These are phyloP conservation scores for Phytophthora sojae DNA, from an alignment of 352 stramenopile genomes.

Conservation along the genomic window DNA sequence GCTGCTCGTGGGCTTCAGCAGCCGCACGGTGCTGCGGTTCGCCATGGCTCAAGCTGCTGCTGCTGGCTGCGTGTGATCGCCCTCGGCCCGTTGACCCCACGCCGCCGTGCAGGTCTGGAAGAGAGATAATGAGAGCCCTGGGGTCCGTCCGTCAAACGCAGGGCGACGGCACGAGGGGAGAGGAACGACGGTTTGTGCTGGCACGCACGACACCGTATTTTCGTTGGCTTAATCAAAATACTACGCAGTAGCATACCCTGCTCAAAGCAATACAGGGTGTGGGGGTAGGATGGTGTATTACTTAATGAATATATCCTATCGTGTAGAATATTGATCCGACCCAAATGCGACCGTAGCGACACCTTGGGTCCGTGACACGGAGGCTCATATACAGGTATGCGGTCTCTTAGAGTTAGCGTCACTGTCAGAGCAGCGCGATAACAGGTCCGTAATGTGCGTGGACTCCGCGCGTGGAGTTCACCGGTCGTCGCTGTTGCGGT, in stretches of 20 bases:
- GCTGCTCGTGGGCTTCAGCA: slow-evolving; percentile 43
- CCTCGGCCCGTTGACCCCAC: no score
- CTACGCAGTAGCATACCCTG: no score
- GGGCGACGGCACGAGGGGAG: slow-evolving; percentile 10
- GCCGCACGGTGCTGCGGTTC: slow-evolving; percentile 26
- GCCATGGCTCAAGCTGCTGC: slow-evolving; percentile 10
- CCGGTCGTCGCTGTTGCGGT: slow-evolving; percentile 6
- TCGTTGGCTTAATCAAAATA: no score
- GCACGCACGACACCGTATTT: slow-evolving; percentile 7
- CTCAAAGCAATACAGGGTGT: no score
- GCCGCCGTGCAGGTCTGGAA: not conserved
- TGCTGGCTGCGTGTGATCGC: not conserved
- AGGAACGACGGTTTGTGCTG: slow-evolving; percentile 21
- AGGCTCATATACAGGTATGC: no score
- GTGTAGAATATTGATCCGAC: no score
- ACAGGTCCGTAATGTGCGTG: not conserved
- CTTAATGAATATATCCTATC: no score
- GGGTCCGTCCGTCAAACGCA: not conserved
- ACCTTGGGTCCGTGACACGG: no score
- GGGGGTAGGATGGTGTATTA: no score
- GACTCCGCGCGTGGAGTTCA: not conserved
- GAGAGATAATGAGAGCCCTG: slow-evolving; percentile 4
- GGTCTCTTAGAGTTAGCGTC: not conserved
- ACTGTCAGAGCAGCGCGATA: not conserved
- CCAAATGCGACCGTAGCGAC: no score